Conservation (phyloP, 2,329 filamentous ascomycete genomes). For the Colletotrichum scovillei region DNA sequence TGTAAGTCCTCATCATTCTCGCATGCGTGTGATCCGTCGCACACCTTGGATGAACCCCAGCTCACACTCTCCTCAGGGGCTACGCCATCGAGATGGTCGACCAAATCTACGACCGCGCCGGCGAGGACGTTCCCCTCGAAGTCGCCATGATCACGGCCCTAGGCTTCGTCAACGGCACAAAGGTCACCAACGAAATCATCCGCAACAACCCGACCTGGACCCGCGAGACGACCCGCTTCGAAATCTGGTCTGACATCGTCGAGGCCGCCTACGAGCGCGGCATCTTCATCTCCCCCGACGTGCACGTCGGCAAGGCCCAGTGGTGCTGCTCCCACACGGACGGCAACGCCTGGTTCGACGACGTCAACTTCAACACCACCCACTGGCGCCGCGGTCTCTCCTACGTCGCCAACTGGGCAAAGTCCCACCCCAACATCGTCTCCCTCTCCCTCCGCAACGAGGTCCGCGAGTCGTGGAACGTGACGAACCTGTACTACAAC, state of each 20-base stretch:
- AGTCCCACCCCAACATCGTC: slow-evolving; percentile 43
- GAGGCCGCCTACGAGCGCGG: slow-evolving; percentile 39
- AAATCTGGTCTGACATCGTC: slow-evolving; percentile 46
- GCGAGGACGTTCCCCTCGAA: slow-evolving; percentile 51
- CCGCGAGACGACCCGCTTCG: slow-evolving; percentile 63
- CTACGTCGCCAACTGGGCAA: slow-evolving; percentile 60
- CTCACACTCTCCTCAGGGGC: slow-evolving; percentile 44
- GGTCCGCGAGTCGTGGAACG: slow-evolving; percentile 59
- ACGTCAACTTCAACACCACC: slow-evolving; percentile 62
- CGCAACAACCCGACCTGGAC: slow-evolving; percentile 64
- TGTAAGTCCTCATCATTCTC: slow-evolving; percentile 40
- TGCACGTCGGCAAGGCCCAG: slow-evolving; percentile 53
- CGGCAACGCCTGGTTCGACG: slow-evolving; percentile 66
- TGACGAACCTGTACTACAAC: slow-evolving; percentile 51
- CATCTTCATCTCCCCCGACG: slow-evolving; percentile 53
- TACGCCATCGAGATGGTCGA: slow-evolving; percentile 69
- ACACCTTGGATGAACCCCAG: not conserved
- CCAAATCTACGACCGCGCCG: slow-evolving; percentile 53
- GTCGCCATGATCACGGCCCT: slow-evolving; percentile 52
- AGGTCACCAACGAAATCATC: slow-evolving; percentile 57
- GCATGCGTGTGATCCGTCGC: no score
- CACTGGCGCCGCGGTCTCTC: slow-evolving; percentile 66
- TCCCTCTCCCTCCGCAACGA: slow-evolving; percentile 65
- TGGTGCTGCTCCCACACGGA: slow-evolving; percentile 61
- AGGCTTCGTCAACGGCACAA: slow-evolving; percentile 59